Percentiles rank a stretch among this genome's conserved stretches.
Conservation (phyloP, 179 eudicot genomes). For the Monotropa hypopitys region DNA sequence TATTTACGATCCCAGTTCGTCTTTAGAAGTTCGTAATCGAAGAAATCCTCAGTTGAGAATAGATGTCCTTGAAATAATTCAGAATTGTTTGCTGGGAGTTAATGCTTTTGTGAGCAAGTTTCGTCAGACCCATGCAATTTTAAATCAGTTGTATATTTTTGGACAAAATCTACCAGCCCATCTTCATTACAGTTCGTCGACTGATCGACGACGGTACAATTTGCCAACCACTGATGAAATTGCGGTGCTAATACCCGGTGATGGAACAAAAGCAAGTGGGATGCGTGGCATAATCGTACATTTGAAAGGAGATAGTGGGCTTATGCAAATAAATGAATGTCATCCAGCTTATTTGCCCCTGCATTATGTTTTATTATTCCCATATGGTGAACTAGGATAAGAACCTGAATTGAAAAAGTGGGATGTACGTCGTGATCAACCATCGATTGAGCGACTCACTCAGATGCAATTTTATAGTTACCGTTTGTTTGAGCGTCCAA, state of each 20-base stretch:
- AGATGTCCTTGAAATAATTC: neutral
- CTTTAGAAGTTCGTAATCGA: neutral
- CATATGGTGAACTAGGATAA: neutral
- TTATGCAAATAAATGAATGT: neutral
- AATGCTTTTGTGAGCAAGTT: neutral
- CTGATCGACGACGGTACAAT: neutral
- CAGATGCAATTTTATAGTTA: neutral
- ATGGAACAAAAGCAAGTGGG: neutral
- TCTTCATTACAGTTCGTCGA: neutral
- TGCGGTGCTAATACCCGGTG: neutral
- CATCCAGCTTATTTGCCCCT: neutral
- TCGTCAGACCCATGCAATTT: neutral
- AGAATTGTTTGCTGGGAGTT: neutral
- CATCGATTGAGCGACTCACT: neutral
- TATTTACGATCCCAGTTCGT: neutral
- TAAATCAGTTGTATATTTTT: neutral
- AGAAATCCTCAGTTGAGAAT: neutral
- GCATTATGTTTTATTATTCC: constrained; percentile 1
- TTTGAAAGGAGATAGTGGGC: neutral
- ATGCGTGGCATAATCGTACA: neutral
- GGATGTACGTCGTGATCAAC: neutral
- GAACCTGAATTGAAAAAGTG: neutral
- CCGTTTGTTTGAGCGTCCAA: neutral
- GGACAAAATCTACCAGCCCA: neutral
- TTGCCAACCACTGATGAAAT: neutral